These are phyloP conservation scores for Penicillium paxilli DNA, from an alignment of 495 filamentous ascomycete genomes.

Conservation along the genomic window DNA sequence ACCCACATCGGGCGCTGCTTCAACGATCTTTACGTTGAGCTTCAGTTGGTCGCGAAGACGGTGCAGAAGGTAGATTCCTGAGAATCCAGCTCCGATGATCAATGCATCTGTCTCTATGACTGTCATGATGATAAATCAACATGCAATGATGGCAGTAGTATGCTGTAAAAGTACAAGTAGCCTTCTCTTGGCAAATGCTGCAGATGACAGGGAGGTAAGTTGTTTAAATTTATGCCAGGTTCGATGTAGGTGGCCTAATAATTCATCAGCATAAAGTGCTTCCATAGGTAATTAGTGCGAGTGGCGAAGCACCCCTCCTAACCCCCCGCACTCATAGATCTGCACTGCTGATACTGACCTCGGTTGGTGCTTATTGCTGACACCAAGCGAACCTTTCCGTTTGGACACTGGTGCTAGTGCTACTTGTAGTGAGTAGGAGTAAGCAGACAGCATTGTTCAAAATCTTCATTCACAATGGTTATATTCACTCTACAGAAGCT, in stretches of 20 bases:
- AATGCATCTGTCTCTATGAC: neutral
- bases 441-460: too few species aligned
- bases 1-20: constrained; percentile 45
- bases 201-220: neutral
- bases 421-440: too few species aligned
- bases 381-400: too few species aligned
- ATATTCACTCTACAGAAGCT: too few species aligned
- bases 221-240: neutral
- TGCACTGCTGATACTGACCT: neutral
- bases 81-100: constrained; percentile 6
- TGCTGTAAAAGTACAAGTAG: too few species aligned
- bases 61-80: constrained; percentile 1
- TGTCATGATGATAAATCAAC: neutral
- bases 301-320: neutral
- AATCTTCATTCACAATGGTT: too few species aligned
- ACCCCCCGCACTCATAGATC: neutral
- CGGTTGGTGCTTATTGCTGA: neutral
- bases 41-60: constrained; percentile 2
- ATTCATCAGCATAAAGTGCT: neutral
- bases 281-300: neutral
- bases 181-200: too few species aligned
- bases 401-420: too few species aligned
- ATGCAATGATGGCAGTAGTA: neutral
- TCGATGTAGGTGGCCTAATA: neutral
- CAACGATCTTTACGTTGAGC: constrained; percentile 40